phyloP scores from a whole-genome alignment of 148 eudicot genomes.

The Rhododendron henanense region DNA sequence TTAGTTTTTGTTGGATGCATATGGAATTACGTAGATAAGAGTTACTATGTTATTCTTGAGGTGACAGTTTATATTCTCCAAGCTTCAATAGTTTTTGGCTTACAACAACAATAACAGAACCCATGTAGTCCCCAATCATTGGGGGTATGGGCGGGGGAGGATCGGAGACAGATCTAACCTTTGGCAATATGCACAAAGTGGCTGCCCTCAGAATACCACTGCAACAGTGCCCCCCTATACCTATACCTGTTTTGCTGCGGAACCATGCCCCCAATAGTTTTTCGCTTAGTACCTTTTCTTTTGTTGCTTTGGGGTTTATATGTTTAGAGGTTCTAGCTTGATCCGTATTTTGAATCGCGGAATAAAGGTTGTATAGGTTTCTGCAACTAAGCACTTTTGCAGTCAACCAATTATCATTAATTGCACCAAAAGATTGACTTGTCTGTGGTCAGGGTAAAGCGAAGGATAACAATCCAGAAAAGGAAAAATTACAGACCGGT shows the following conservation, averaged over 20 bases:
- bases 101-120: background rate
- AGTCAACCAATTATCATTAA: background rate
- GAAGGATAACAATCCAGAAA: background rate
- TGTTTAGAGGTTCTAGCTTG: background rate
- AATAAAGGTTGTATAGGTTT: background rate
- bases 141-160: too few species aligned
- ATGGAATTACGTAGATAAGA: background rate
- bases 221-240: too few species aligned
- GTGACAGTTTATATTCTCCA: background rate
- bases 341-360: background rate
- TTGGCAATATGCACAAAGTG: too few species aligned
- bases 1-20: background rate
- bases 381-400: background rate
- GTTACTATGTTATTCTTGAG: background rate
- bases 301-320: background rate
- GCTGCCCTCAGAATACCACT: too few species aligned
- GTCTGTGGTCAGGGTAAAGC: background rate
- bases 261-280: background rate
- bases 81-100: background rate
- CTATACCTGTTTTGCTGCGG: too few species aligned
- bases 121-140: too few species aligned
- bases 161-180: too few species aligned
- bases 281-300: background rate
- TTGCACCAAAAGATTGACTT: background rate
- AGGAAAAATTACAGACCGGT: too few species aligned